Evolutionary conservation across 2,329 filamentous ascomycete genomes (phyloP).

Genomic region (Fusarium oxysporum): DNA sequence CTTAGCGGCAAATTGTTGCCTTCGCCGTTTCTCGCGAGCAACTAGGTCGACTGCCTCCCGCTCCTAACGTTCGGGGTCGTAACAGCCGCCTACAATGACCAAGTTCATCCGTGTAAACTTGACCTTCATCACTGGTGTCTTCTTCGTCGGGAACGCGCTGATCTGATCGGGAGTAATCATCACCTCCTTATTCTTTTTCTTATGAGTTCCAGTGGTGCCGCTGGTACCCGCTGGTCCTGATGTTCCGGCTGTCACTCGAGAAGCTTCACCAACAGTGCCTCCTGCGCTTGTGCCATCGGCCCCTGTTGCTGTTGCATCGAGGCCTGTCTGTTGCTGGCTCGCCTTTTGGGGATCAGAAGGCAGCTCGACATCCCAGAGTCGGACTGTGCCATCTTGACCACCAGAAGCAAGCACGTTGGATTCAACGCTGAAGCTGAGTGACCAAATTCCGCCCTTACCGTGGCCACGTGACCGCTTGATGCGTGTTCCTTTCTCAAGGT

Average conservation of each 20-base stretch:
- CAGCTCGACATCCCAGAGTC: constrained; percentile 90
- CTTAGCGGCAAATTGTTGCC: constrained; percentile 27
- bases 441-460: constrained; percentile 93
- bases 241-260: constrained; percentile 43
- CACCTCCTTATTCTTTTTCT: constrained; percentile 90
- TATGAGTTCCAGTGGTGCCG: constrained; percentile 53
- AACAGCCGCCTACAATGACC: constrained; percentile 84
- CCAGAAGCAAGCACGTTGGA: constrained; percentile 90
- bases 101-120: constrained; percentile 96
- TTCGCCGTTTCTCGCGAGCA: constrained; percentile 19
- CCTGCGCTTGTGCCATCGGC: constrained; percentile 54
- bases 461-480: constrained; percentile 96
- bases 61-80: constrained; percentile 63
- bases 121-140: constrained; percentile 92
- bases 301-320: constrained; percentile 57
- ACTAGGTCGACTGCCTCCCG: constrained; percentile 22
- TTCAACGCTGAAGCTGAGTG: constrained; percentile 91
- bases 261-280: constrained; percentile 45
- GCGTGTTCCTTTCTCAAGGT: constrained; percentile 84
- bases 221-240: constrained; percentile 45
- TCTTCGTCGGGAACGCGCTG: constrained; percentile 94
- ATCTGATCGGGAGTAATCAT: constrained; percentile 94
- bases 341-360: constrained; percentile 73
- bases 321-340: constrained; percentile 58
- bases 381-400: constrained; percentile 91